A percentile compares a stretch with the other conserved stretches of the same genome.
phyloP scores from a whole-genome alignment of 2,329 filamentous ascomycete genomes.

The Aureobasidium sp. region DNA sequence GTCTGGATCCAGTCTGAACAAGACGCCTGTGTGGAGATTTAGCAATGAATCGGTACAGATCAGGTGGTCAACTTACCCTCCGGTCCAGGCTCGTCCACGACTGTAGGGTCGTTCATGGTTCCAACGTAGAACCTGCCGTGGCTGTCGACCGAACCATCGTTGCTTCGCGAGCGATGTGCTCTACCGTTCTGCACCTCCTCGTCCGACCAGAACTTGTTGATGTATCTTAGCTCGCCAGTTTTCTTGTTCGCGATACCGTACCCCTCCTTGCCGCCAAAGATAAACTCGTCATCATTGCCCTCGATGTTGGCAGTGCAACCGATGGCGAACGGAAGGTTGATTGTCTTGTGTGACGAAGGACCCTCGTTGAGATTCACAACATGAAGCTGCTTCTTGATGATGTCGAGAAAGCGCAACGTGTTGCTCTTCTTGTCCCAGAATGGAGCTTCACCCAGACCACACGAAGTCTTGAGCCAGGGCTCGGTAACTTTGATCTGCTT shows the following conservation, averaged over 20 bases:
- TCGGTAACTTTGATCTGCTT: slow-evolving; percentile 31
- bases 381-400: slow-evolving; percentile 69
- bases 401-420: slow-evolving; percentile 72
- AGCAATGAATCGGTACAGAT: neutral
- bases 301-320: slow-evolving; percentile 69
- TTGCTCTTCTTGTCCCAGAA: slow-evolving; percentile 62
- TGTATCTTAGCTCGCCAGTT: slow-evolving; percentile 49
- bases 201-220: slow-evolving; percentile 50
- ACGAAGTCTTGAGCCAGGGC: slow-evolving; percentile 55
- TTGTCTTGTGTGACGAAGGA: slow-evolving; percentile 48
- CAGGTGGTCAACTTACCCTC: slow-evolving; percentile 3
- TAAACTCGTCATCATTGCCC: slow-evolving; percentile 56
- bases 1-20: slow-evolving; percentile 65
- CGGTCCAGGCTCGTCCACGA: slow-evolving; percentile 20
- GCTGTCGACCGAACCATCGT: slow-evolving; percentile 77
- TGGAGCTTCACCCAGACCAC: slow-evolving; percentile 65
- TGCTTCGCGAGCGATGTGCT: slow-evolving; percentile 52
- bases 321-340: slow-evolving; percentile 51
- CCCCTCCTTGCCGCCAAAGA: slow-evolving; percentile 74
- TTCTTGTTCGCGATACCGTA: slow-evolving; percentile 67
- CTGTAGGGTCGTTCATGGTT: slow-evolving; percentile 72
- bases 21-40: slow-evolving; percentile 48
- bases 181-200: slow-evolving; percentile 39
- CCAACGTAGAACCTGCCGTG: slow-evolving; percentile 80
- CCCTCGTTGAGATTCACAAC: slow-evolving; percentile 59